phyloP scores from a whole-genome alignment of 2,329 filamentous ascomycete species.

The Scorias spongiosa region DNA sequence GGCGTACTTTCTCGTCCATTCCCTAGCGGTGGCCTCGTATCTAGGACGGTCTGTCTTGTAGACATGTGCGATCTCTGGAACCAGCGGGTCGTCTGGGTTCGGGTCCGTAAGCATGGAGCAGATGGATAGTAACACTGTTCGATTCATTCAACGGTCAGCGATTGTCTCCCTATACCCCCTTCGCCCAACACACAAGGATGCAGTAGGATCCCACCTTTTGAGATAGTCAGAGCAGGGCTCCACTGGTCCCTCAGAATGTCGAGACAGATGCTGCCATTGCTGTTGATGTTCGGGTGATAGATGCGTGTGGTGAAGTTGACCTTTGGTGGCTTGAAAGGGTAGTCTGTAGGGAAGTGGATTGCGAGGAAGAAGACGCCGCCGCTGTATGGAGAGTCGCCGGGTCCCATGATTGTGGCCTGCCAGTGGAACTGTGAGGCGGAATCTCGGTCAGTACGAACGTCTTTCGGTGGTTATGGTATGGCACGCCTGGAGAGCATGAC shows the following conservation, averaged over 20 bases:
- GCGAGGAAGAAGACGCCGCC: conserved; percentile 97
- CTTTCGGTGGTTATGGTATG: conserved; percentile 3
- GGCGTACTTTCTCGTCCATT: conserved; percentile 99
- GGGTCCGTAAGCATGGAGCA: conserved; percentile 99
- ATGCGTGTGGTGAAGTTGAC: conserved; percentile 99
- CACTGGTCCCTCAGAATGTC: conserved; percentile 98
- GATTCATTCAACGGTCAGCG: neutral
- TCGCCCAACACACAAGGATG: neutral
- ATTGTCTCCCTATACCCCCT: neutral
- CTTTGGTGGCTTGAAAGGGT: conserved; percentile 99
- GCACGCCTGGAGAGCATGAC: conserved; percentile 4
- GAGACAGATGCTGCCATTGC: conserved; percentile 96
- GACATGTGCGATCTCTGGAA: conserved; percentile 96
- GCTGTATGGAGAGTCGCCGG: conserved; percentile 91
- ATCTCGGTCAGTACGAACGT: conserved; percentile 17
- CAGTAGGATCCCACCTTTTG: conserved; percentile 57
- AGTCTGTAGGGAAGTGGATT: conserved; percentile 99
- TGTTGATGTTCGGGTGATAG: conserved; percentile 99
- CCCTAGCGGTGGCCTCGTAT: conserved; percentile 90
- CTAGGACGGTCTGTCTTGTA: conserved; percentile 97
- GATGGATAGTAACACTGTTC: conserved; percentile 88
- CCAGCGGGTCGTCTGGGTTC: conserved; percentile 96
- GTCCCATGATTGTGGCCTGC: conserved; percentile 99
- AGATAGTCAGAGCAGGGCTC: conserved; percentile 96
- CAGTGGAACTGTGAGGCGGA: conserved; percentile 69